phyloP scores from a whole-genome alignment of 306 rosid species.

The Acacia acuminata region DNA sequence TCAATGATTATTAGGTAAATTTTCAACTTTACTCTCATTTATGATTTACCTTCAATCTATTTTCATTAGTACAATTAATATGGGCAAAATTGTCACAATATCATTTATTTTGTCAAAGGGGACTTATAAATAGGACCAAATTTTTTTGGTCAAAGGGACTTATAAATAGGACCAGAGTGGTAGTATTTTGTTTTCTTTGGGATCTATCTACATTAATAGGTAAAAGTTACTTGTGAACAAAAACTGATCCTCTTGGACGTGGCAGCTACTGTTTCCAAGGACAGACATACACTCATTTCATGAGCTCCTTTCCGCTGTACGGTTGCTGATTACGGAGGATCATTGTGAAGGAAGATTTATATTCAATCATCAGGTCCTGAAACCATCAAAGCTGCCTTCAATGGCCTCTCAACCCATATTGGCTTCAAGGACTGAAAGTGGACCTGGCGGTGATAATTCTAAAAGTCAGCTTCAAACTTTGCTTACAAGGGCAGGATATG shows the following conservation, averaged over 20 bases:
- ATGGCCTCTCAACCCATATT: conserved; percentile 44
- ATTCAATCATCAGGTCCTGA: conserved; percentile 62
- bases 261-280: conserved; percentile 77
- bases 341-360: conserved; percentile 72
- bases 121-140: too few species aligned
- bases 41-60: too few species aligned
- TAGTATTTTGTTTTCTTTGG: conserved; percentile 21
- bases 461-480: conserved; percentile 95
- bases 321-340: conserved; percentile 66
- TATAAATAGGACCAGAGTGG: too few species aligned
- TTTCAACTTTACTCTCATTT: too few species aligned
- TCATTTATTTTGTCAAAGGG: too few species aligned
- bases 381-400: conserved; percentile 46
- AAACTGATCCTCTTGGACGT: conserved; percentile 21
- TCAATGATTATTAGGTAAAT: too few species aligned
- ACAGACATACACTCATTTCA: conserved; percentile 61
- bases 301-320: conserved; percentile 77
- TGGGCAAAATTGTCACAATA: too few species aligned
- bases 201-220: background rate
- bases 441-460: conserved; percentile 98
- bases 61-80: too few species aligned
- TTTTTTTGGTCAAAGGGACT: too few species aligned
- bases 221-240: background rate
- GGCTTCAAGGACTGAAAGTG: conserved; percentile 87
- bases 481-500: conserved; percentile 85